phyloP scores from a whole-genome alignment of 2,329 filamentous ascomycete species.

The Setomelanomma holmii region DNA sequence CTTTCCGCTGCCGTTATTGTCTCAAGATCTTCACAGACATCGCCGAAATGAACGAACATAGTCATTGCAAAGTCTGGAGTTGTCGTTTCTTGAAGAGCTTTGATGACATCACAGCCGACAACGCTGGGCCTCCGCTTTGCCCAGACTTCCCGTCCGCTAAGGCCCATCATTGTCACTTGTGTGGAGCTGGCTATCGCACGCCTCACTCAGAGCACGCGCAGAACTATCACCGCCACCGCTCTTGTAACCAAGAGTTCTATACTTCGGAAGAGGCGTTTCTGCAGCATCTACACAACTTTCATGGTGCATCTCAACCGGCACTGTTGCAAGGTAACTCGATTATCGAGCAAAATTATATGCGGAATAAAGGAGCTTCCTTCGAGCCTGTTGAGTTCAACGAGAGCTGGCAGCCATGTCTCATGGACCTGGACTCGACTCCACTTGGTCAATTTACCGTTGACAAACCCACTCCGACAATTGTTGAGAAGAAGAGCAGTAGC shows the following conservation, averaged over 20 bases:
- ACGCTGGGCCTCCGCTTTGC: conserved; percentile 39
- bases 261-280: conserved; percentile 43
- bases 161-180: conserved; percentile 46
- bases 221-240: conserved; percentile 41
- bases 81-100: conserved; percentile 45
- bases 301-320: conserved; percentile 36
- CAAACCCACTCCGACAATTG: conserved; percentile 2
- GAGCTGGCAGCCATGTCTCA: conserved; percentile 38
- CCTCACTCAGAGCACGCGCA: conserved; percentile 44
- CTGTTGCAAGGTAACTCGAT: conserved; percentile 34
- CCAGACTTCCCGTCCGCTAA: conserved; percentile 44
- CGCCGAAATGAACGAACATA: conserved; percentile 41
- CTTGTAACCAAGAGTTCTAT: conserved; percentile 44
- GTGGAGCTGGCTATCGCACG: conserved; percentile 41
- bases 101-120: conserved; percentile 43
- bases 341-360: conserved; percentile 45
- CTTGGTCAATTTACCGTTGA: conserved; percentile 35
- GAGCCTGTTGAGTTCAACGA: conserved; percentile 45
- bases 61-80: conserved; percentile 45
- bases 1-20: conserved; percentile 45
- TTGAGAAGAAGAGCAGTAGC: conserved; percentile 6
- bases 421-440: conserved; percentile 30
- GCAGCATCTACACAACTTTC: conserved; percentile 43
- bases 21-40: conserved; percentile 40
- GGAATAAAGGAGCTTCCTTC: conserved; percentile 45